Evolutionary conservation across 2,329 filamentous ascomycete genomes (phyloP), one percentile per base, ranked within the genome.

Genomic region (Penicillium sp.): DNA sequence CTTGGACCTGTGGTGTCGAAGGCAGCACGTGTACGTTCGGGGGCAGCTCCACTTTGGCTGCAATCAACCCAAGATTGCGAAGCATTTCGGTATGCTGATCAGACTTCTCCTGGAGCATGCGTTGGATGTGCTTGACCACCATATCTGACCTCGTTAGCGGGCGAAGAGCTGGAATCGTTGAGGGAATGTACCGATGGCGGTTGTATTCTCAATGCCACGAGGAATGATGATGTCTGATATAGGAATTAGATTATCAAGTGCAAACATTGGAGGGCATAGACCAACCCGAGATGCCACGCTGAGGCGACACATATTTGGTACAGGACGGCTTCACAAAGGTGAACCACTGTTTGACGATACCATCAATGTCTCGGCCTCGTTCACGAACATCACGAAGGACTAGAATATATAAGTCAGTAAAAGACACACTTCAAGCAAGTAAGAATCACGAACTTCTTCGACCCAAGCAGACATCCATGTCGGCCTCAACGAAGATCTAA

Each of bases 321-420:
- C 94, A 97, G 63, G 97, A 97, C 3, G 93, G 93, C 70, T 98
- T 98, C 35, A 98, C 93, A 65, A 87, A 98, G 9, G 74, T 75
- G 66, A 97, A 96, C 93, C 93, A 98, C 68, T 98, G 93, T 69
- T 97, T 97, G 67, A 98, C 90, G 62, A 90, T 91, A 32, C 93
- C 93, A 64, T 96, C 87, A 46, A 97, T 86, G 62, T 95, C 91
- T 63, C 93, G 81, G 3, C 87, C 91, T 61, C 93, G 83, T 60
- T 95, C 88, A 59, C 82, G 82, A 18, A 97, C 88, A 70, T 98
- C 93, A 62, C 93, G 86, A 29, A 89, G 74, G 56, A 94, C 86
- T 89, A 50, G 39, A 4, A 52, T 52, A 55, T 37, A 26, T 50
- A 43, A 27, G 42, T 65, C 50, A 67, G 60, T 46, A 20, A 16